Conservation (phyloP, 371 early-diverging fungal species). For the Mortierella sp. region DNA sequence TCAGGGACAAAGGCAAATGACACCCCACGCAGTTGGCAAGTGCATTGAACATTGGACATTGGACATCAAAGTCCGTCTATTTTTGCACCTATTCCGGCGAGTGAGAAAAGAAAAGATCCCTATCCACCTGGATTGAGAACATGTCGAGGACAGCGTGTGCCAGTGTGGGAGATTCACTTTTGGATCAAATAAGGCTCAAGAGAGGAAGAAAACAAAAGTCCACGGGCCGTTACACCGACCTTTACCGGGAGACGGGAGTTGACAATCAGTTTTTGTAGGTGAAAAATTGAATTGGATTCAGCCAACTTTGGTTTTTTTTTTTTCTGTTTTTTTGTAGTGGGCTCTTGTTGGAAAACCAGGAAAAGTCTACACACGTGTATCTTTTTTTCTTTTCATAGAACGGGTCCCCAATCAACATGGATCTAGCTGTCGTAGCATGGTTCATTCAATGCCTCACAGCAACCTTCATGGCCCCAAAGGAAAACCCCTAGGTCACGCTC, state of each 20-base stretch:
- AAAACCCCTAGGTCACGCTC: no score
- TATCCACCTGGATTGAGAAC: no score
- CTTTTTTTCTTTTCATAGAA: background rate
- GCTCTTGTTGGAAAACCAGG: background rate
- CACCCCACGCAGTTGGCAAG: no score
- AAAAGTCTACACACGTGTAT: background rate
- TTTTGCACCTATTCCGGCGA: background rate
- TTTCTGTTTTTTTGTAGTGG: background rate
- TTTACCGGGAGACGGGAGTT: background rate
- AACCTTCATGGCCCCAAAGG: no score
- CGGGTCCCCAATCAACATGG: no score
- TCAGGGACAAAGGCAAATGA: background rate
- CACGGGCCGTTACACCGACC: conserved; percentile 4
- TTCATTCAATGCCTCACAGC: no score
- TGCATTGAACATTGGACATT: no score
- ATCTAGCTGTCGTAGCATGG: no score
- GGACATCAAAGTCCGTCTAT: background rate
- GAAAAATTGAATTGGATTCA: background rate
- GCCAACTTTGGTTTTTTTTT: background rate
- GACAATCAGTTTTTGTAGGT: background rate
- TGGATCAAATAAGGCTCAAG: background rate
- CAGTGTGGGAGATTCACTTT: no score
- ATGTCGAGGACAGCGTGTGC: no score
- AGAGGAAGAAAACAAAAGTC: background rate
- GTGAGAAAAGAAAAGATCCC: no score